These are phyloP conservation scores for Suillus weaverae DNA, from an alignment of 768 basidiomycete species.

Conservation along the genomic window DNA sequence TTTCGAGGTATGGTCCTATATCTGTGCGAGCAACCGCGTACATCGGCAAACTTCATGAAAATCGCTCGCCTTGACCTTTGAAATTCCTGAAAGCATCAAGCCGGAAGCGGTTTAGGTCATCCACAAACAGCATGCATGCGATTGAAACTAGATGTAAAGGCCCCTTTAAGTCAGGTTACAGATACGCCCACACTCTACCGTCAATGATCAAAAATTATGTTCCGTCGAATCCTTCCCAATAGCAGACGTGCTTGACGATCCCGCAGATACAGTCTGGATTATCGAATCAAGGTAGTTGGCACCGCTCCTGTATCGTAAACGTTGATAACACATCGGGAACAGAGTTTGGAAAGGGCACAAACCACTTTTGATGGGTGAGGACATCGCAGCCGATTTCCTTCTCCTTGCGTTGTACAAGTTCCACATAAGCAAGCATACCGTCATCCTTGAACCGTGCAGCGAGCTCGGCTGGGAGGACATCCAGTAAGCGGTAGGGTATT, in stretches of 20 bases:
- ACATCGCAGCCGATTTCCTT: slow-evolving; percentile 88
- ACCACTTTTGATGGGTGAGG: slow-evolving; percentile 94
- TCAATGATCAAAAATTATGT: slow-evolving; percentile 60
- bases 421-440: slow-evolving; percentile 91
- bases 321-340: background rate
- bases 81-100: background rate
- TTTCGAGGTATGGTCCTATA: background rate
- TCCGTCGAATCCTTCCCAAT: slow-evolving; percentile 89
- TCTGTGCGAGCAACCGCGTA: background rate
- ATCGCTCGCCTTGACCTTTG: background rate
- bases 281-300: slow-evolving; percentile 91
- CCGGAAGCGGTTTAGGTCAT: background rate
- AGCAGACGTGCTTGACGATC: slow-evolving; percentile 84
- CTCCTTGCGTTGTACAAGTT: slow-evolving; percentile 85
- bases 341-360: slow-evolving; percentile 17
- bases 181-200: background rate
- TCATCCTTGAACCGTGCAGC: slow-evolving; percentile 79
- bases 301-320: slow-evolving; percentile 61
- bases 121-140: background rate
- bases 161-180: background rate
- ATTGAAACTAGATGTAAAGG: background rate
- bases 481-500: background rate
- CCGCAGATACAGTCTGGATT: slow-evolving; percentile 78
- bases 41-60: background rate
- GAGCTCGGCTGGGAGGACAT: slow-evolving; percentile 61